These are phyloP conservation scores for Drechmeria coniospora DNA, from an alignment of 2,329 filamentous ascomycete species.

Conservation along the genomic window DNA sequence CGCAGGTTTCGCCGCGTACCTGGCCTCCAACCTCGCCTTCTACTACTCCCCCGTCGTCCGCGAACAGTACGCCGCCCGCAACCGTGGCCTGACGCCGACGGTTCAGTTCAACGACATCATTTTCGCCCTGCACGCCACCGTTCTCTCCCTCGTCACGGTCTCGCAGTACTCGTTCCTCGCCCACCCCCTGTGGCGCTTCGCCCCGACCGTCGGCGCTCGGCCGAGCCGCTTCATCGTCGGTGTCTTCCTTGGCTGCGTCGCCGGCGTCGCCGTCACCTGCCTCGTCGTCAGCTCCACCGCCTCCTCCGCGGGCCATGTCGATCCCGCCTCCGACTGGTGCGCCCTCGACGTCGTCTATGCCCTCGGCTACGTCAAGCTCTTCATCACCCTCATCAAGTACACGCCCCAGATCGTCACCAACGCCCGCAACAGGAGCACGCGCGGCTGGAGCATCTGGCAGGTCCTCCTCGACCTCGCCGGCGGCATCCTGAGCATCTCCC, in stretches of 20 bases:
- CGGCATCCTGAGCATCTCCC: conserved; percentile 64
- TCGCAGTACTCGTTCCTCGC: conserved; percentile 70
- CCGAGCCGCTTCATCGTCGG: conserved; percentile 48
- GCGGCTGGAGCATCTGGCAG: conserved; percentile 74
- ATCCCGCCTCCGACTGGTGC: conserved; percentile 36
- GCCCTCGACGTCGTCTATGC: conserved; percentile 51
- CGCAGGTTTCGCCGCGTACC: conserved; percentile 59
- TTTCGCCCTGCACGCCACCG: conserved; percentile 68
- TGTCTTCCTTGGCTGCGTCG: conserved; percentile 52
- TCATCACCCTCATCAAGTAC: conserved; percentile 85
- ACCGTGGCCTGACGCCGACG: conserved; percentile 62
- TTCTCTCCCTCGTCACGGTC: conserved; percentile 57
- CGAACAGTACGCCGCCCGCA: conserved; percentile 66
- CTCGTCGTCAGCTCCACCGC: conserved; percentile 22
- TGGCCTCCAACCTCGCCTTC: conserved; percentile 58
- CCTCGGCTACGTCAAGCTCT: conserved; percentile 75
- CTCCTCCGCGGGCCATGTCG: conserved; percentile 13
- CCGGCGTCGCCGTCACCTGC: conserved; percentile 39
- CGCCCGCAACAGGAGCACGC: conserved; percentile 68
- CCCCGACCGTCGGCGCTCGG: conserved; percentile 38
- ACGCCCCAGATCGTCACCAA: conserved; percentile 75
- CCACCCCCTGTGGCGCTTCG: conserved; percentile 60
- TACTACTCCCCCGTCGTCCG: conserved; percentile 67
- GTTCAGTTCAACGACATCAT: conserved; percentile 81
- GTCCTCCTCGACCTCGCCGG: conserved; percentile 75